Base-by-base conservation (phyloP, 495 filamentous ascomycete species). In the Eremomyces bilateralis region DNA sequence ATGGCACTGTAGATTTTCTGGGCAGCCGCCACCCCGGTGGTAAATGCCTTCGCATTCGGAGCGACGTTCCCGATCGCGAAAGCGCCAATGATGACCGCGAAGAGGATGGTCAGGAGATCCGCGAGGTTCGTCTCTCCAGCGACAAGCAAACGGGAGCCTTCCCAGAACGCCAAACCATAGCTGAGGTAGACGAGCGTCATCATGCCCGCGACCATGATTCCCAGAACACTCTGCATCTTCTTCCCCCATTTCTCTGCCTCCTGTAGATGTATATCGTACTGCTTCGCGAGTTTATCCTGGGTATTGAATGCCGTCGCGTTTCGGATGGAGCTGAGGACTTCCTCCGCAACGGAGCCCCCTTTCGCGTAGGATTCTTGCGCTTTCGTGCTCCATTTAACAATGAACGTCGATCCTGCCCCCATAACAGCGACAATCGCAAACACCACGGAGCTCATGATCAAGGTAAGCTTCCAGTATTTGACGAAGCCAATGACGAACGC, bases 241-340 rank as follows among this genome's bases (percentile, higher is more conserved):
- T 67, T 66, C 10, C 85, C 85, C 56, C 66, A 83, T 44, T 57
- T 67, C 49, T 90, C 71, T 18, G 82, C 88, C 22, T 64, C 57
- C 33, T 46, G 54, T 22, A 97, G 58, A 49, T 88, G 75, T 0
- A 33, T 50, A 41, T 90, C 78, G 49, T 94, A 95, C 57, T 85
- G 73, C 42, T 62, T 64, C 13, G 81, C 79, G 17, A 97, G 64
- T 45, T 83, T 80, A 33, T 81, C 73, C 53, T 97, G 83, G 0
- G 83, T 93, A 39, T 76, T 77, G 46, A 94, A 97, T 5, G 88
- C 88, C 3, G 74, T 73, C n/a, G 83, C 77, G 50, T 90, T 94
- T 22, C 88, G 69, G 43, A 94, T 76, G 4, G 83, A 92, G 47
- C 78, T 85, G 49, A 97, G 71, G 37, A 93, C 84, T 54, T 97